A percentile compares a stretch with the other conserved stretches of the same genome.
These are phyloP conservation scores for Beauveria sp. DNA, from an alignment of 2,329 filamentous ascomycete genomes.

Conservation along the genomic window DNA sequence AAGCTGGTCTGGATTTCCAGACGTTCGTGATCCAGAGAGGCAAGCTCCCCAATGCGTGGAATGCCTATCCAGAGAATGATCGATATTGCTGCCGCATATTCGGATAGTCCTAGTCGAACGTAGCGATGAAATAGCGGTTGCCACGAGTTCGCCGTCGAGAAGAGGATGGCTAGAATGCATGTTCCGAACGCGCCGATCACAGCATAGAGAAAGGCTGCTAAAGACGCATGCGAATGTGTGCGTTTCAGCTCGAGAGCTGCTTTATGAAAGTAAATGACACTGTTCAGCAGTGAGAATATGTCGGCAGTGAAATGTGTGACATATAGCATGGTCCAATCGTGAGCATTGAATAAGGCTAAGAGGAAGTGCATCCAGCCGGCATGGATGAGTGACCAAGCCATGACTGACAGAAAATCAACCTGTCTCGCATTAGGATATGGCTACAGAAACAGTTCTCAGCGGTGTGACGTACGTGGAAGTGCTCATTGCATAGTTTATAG, in stretches of 20 bases:
- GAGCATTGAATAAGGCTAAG: slow-evolving; percentile 58
- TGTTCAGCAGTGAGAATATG: slow-evolving; percentile 59
- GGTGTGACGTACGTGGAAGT: slow-evolving; percentile 39
- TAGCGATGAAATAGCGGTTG: slow-evolving; percentile 54
- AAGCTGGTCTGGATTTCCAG: slow-evolving; percentile 49
- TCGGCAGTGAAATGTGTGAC: slow-evolving; percentile 60
- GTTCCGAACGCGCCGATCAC: slow-evolving; percentile 57
- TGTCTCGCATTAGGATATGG: slow-evolving; percentile 17
- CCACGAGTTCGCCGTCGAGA: slow-evolving; percentile 56
- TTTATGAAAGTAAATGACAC: slow-evolving; percentile 62
- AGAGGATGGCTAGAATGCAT: slow-evolving; percentile 52
- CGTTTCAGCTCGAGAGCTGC: slow-evolving; percentile 56
- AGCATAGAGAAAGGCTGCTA: slow-evolving; percentile 58
- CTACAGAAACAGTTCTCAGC: background rate
- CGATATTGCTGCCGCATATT: slow-evolving; percentile 59
- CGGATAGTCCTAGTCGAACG: slow-evolving; percentile 50
- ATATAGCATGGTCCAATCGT: slow-evolving; percentile 64
- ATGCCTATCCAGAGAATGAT: slow-evolving; percentile 59
- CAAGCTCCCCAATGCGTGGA: slow-evolving; percentile 53
- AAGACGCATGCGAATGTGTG: slow-evolving; percentile 46
- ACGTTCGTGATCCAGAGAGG: slow-evolving; percentile 48
- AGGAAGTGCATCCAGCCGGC: slow-evolving; percentile 58
- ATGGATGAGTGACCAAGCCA: slow-evolving; percentile 61
- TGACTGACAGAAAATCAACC: slow-evolving; percentile 56
- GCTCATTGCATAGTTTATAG: slow-evolving; percentile 47